Evolutionary conservation across 176 grass and related monocot genomes (phyloP), one percentile per base, ranked within the genome.

Genomic region (Coix lacrymajobi): DNA sequence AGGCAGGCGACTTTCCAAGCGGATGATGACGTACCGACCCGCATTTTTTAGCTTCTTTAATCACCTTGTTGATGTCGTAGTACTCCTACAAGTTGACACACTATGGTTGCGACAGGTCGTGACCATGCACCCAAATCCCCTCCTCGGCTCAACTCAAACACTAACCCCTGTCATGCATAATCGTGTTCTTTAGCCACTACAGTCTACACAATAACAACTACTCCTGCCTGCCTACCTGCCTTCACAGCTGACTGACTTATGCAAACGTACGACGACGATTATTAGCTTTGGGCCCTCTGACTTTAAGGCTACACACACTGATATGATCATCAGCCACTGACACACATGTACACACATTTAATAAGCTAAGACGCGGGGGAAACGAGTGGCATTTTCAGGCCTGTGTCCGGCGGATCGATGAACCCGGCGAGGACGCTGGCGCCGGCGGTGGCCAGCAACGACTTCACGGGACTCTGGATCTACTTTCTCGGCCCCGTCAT

Each of bases 401-500:
- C 97, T 4, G 89, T 99, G 49, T 99, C 97, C 0, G 97, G 97
- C 64, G 97, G 97, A 75, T 99, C 97, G 69, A 99, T 96, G 97
- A 99, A 99, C 80, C 97, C 97, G 26, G 91, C 92, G 76, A 89
- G 97, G 91, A 96, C 97, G 36, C 80, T 96, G 43, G 97, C 85
- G 10, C 97, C 97, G 29, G 97, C 97, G 77, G 89, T 96, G 77
- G 97, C 97, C 36, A 99, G 93, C 91, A 89, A 83, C 77, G 83
- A 77, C 17, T 99, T 83, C 91, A 40, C 87, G 1, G 89, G 93
- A 17, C 89, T 99, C 41, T 99, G 97, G 97, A 87, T 99, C 71
- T 99, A 99, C 87, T 94, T 99, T 66, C 74, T 96, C 3, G 97
- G 97, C 63, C 97, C 97, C 11, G 93, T 94, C 48, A 62, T 90